A percentile compares a stretch with the other conserved stretches of the same genome.
Evolutionary conservation across 176 grass and related monocot species (phyloP).

Genomic region (Cenchrus purpureus): DNA sequence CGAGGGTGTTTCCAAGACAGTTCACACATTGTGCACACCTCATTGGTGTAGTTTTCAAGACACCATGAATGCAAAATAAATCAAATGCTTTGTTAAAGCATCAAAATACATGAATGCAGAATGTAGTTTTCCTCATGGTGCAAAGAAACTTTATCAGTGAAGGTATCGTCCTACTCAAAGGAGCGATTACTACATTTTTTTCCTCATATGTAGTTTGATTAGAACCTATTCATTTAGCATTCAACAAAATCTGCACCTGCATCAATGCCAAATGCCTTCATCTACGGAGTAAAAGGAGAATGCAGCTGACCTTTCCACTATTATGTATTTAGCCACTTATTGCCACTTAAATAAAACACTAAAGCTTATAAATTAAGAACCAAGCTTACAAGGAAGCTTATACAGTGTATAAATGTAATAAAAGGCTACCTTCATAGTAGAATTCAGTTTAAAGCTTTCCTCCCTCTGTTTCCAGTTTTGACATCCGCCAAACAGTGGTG

Average conservation of each 20-base stretch:
- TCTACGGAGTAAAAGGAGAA: conserved; percentile 1
- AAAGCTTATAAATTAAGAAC: neutral
- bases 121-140: neutral
- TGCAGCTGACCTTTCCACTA: neutral
- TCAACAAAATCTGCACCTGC: neutral
- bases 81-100: neutral
- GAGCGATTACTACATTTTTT: neutral
- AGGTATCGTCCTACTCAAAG: neutral
- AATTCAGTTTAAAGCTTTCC: conserved; percentile 79
- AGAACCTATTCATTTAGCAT: neutral
- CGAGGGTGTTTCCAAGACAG: neutral
- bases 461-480: conserved; percentile 86
- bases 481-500: conserved; percentile 77
- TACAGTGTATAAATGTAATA: neutral
- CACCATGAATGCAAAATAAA: neutral
- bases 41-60: neutral
- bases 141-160: neutral
- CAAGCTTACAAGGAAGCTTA: neutral
- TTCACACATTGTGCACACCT: neutral
- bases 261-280: neutral
- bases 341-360: neutral
- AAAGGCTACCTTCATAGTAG: conserved; percentile 89
- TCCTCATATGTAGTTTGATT: neutral
- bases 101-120: neutral
- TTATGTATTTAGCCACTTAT: neutral